Conservation (phyloP, 257 asterid genomes). For the Fraxinus americana region DNA sequence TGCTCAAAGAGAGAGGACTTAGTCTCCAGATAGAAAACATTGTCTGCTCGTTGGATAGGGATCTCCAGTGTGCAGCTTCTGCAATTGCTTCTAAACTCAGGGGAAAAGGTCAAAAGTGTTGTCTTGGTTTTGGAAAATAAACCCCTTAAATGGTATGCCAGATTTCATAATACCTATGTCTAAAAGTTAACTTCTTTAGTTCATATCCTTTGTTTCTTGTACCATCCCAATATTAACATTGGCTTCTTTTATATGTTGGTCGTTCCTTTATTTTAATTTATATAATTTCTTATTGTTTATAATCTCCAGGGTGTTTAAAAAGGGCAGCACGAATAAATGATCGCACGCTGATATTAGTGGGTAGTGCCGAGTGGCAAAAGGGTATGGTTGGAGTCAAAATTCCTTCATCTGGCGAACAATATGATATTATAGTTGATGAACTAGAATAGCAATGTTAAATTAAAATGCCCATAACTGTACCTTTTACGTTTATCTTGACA, state of each 20-base stretch:
- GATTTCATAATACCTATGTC: neutral
- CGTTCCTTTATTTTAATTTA: neutral
- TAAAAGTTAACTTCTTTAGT: neutral
- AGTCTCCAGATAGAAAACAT: constrained; percentile 64
- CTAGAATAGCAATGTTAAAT: constrained; percentile 40
- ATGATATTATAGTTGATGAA: constrained; percentile 65
- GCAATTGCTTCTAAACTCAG: constrained; percentile 74
- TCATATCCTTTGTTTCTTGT: neutral
- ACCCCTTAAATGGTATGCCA: constrained; percentile 81
- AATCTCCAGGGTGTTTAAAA: constrained; percentile 71
- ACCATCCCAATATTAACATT: neutral
- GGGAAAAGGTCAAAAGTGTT: constrained; percentile 75
- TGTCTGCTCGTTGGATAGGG: constrained; percentile 77
- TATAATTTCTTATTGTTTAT: constrained; percentile 1
- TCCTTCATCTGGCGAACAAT: constrained; percentile 83
- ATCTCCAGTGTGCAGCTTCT: constrained; percentile 77
- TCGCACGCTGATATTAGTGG: constrained; percentile 72
- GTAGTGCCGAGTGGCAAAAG: constrained; percentile 81
- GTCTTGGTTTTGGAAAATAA: constrained; percentile 90
- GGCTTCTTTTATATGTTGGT: neutral
- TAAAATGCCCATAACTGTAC: too few species aligned
- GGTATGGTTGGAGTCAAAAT: constrained; percentile 78
- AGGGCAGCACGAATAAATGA: constrained; percentile 83
- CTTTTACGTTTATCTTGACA: too few species aligned
- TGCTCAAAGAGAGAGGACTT: constrained; percentile 84